phyloP scores from a whole-genome alignment of 1,284 basidiomycete genomes.

The Ganoderma sp. region DNA sequence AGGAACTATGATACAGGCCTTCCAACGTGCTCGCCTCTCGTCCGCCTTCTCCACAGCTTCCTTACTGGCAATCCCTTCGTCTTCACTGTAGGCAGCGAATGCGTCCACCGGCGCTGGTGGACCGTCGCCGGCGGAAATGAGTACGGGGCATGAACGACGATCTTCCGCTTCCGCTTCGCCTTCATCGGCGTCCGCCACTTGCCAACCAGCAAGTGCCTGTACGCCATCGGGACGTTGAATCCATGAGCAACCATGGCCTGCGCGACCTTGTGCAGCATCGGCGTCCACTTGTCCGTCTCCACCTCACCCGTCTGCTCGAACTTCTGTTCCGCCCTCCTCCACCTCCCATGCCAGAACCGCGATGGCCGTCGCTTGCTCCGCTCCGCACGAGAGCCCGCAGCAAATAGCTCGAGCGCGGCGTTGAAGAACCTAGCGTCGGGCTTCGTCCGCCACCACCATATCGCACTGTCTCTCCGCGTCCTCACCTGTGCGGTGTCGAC shows the following conservation, averaged over 20 bases:
- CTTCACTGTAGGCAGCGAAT: slow-evolving; percentile 42
- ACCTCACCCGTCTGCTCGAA: slow-evolving; percentile 4
- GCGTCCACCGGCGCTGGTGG: slow-evolving; percentile 33
- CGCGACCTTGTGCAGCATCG: slow-evolving; percentile 51
- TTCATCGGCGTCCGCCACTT: slow-evolving; percentile 33
- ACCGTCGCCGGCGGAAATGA: slow-evolving; percentile 38
- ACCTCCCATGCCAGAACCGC: slow-evolving; percentile 36
- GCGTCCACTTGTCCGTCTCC: slow-evolving; percentile 41
- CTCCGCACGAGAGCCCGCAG: slow-evolving; percentile 24
- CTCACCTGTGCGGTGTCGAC: slow-evolving; percentile 6
- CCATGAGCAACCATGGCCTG: slow-evolving; percentile 53
- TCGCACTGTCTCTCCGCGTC: not conserved
- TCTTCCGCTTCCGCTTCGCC: slow-evolving; percentile 15
- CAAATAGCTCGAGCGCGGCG: slow-evolving; percentile 58
- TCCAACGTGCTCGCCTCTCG: not conserved
- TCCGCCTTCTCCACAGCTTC: slow-evolving; percentile 14
- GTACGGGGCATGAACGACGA: slow-evolving; percentile 40
- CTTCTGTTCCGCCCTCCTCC: slow-evolving; percentile 35
- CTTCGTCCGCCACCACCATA: slow-evolving; percentile 14
- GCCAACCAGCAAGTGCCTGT: slow-evolving; percentile 53
- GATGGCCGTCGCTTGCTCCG: slow-evolving; percentile 41
- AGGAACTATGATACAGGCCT: slow-evolving; percentile 9
- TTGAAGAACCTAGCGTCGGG: slow-evolving; percentile 75
- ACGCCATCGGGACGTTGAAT: slow-evolving; percentile 52
- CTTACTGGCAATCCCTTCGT: slow-evolving; percentile 49